Evolutionary conservation across 2,329 filamentous ascomycete genomes (phyloP).

Genomic region (Fonsecaea pugnacius): DNA sequence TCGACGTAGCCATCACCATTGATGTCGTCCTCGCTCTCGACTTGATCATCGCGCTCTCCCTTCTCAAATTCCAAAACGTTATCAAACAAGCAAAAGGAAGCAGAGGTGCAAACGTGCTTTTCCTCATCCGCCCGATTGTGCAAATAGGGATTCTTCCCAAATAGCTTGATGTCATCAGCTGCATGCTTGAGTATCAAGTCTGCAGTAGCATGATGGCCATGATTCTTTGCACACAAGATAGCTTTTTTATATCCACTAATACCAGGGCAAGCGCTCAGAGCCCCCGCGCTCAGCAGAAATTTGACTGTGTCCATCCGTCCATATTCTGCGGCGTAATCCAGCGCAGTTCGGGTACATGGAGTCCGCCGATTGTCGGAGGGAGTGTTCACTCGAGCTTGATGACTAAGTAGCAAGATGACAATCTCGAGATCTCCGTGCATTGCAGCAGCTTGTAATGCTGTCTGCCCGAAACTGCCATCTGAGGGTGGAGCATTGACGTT

Average conservation of each 20-base stretch:
- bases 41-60: not conserved
- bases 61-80: not conserved
- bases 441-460: conserved; percentile 2
- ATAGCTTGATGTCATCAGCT: not conserved
- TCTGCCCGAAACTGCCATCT: not conserved
- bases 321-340: not conserved
- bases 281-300: conserved; percentile 1
- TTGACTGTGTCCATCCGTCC: conserved; percentile 5
- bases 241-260: not conserved
- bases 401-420: not conserved
- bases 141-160: conserved; percentile 1
- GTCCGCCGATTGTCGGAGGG: not conserved
- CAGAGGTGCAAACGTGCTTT: not conserved
- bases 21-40: no score
- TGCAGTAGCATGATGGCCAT: not conserved
- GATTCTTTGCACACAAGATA: not conserved
- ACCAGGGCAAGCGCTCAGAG: not conserved
- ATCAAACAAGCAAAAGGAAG: not conserved
- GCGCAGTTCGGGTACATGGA: not conserved
- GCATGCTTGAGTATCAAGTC: conserved; percentile 3
- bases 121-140: not conserved
- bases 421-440: not conserved
- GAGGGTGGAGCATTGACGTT: not conserved
- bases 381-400: not conserved
- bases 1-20: not conserved